Conservation (phyloP, 176 grass and related monocot species). For the Miscanthus lutarioriparius region DNA sequence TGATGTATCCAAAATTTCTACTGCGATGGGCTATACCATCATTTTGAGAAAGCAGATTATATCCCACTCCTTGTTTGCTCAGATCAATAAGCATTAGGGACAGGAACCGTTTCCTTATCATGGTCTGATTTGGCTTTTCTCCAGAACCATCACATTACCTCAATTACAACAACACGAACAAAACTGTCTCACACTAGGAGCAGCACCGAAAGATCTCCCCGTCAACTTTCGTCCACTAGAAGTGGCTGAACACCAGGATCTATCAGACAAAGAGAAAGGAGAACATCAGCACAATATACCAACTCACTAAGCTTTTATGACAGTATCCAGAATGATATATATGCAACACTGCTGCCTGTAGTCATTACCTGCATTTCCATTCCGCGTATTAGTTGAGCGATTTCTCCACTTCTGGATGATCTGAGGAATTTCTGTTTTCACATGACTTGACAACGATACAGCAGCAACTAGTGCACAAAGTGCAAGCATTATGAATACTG, state of each 20-base stretch:
- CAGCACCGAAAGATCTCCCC: background rate
- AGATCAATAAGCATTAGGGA: constrained; percentile 1
- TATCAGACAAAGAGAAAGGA: constrained; percentile 11
- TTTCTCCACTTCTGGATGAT: constrained; percentile 40
- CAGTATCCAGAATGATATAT: background rate
- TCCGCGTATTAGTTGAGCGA: constrained; percentile 5
- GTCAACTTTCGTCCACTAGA: constrained; percentile 42
- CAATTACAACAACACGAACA: constrained; percentile 7
- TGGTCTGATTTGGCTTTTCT: background rate
- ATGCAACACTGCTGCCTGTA: background rate
- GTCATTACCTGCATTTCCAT: constrained; percentile 48
- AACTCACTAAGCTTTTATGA: background rate
- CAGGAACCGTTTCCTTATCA: background rate
- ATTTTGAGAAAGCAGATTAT: background rate
- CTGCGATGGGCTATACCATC: background rate
- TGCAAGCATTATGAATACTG: constrained; percentile 64
- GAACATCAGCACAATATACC: constrained; percentile 5
- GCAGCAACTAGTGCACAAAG: constrained; percentile 49
- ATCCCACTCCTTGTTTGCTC: background rate
- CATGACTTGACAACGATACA: constrained; percentile 41
- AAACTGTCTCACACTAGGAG: background rate
- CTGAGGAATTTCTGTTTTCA: constrained; percentile 53
- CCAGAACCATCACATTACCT: background rate
- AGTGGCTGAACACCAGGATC: constrained; percentile 50
- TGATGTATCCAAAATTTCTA: constrained; percentile 7